Evolutionary conservation across 208 protist genomes (phyloP).

Genomic region (Leishmania mexicana): DNA sequence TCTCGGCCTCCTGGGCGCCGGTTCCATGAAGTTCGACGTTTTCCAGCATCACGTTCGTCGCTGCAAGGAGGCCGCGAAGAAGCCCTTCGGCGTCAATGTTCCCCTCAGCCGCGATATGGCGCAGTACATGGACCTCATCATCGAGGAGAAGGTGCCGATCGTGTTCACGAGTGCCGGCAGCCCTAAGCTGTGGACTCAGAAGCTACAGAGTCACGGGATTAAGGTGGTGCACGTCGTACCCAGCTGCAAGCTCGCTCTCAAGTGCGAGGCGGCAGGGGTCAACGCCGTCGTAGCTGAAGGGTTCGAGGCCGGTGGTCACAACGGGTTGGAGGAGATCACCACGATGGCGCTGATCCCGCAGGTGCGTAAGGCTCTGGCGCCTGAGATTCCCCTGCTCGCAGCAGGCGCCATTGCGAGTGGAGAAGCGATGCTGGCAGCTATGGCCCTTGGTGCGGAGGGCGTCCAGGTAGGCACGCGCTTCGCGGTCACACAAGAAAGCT

Average conservation of each 20-base stretch:
- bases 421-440: slow-evolving; percentile 52
- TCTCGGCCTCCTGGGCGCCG: slow-evolving; percentile 83
- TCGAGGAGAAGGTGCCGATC: slow-evolving; percentile 85
- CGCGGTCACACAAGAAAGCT: slow-evolving; percentile 67
- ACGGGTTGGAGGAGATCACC: slow-evolving; percentile 69
- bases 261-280: slow-evolving; percentile 70
- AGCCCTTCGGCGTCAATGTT: slow-evolving; percentile 88
- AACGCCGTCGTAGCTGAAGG: slow-evolving; percentile 83
- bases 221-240: slow-evolving; percentile 84
- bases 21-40: slow-evolving; percentile 70
- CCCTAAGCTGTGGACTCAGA: slow-evolving; percentile 71
- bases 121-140: slow-evolving; percentile 56
- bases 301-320: slow-evolving; percentile 80
- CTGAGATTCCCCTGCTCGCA: slow-evolving; percentile 74
- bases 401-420: slow-evolving; percentile 74
- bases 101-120: slow-evolving; percentile 42
- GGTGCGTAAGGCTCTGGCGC: slow-evolving; percentile 50
- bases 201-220: slow-evolving; percentile 68
- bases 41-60: slow-evolving; percentile 64
- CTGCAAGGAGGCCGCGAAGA: slow-evolving; percentile 44
- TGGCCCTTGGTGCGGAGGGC: slow-evolving; percentile 81
- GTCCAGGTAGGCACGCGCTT: slow-evolving; percentile 84
- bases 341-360: slow-evolving; percentile 71
- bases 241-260: slow-evolving; percentile 75
- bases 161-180: slow-evolving; percentile 89